These are phyloP conservation scores for Barnettozyma hawaiiensis DNA, from an alignment of 1,139 yeast species.

Conservation along the genomic window DNA sequence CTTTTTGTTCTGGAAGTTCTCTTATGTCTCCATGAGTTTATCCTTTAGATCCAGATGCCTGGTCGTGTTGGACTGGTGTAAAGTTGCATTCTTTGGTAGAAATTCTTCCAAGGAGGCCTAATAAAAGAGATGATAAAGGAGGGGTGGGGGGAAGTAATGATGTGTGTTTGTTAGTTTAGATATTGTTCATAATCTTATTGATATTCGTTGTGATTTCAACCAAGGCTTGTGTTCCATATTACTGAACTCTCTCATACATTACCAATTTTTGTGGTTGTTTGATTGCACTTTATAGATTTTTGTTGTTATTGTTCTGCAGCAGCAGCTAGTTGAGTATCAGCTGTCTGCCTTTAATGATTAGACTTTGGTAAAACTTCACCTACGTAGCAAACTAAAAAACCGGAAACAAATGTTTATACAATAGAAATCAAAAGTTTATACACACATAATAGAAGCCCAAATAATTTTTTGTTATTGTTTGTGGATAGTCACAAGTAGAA, in stretches of 20 bases:
- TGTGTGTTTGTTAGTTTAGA: not conserved
- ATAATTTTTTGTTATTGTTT: not conserved
- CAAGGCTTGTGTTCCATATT: not conserved
- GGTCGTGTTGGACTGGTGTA: constrained; percentile 83
- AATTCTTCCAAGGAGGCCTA: constrained; percentile 45
- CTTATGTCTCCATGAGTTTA: constrained; percentile 89
- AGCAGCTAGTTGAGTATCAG: too few species aligned
- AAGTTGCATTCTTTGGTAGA: constrained; percentile 84
- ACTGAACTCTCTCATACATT: not conserved
- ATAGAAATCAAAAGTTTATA: not conserved
- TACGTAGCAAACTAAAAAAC: too few species aligned
- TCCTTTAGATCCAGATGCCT: constrained; percentile 81
- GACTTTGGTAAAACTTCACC: too few species aligned
- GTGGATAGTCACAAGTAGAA: too few species aligned
- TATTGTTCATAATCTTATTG: not conserved
- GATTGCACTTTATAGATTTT: not conserved
- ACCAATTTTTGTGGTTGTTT: not conserved
- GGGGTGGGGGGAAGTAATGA: too few species aligned
- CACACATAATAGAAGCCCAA: not conserved
- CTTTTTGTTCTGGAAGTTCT: constrained; percentile 90
- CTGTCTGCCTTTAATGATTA: too few species aligned
- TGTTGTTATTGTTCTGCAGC: too few species aligned
- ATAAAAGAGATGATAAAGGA: not conserved
- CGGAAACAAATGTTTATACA: too few species aligned
- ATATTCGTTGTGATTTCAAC: not conserved